These are phyloP conservation scores for Colletotrichum magnum DNA, from an alignment of 2,329 filamentous ascomycete genomes.

Conservation along the genomic window DNA sequence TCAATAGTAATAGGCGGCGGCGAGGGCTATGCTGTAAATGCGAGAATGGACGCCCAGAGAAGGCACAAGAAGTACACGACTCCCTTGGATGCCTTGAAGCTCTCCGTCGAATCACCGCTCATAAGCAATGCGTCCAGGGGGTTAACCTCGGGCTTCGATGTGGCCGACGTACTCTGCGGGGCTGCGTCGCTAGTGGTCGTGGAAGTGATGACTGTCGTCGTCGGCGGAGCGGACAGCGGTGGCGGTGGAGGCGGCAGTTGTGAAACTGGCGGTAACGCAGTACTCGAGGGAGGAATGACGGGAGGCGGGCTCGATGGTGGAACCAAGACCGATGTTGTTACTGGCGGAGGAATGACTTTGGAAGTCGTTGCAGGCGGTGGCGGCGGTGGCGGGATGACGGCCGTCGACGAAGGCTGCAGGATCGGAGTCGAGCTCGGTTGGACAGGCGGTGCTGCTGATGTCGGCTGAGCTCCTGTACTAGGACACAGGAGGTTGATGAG, in stretches of 20 bases:
- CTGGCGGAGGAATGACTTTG: conserved; percentile 3
- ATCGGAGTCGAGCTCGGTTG: conserved; percentile 14
- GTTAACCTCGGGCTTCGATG: conserved; percentile 22
- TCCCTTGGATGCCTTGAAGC: neutral
- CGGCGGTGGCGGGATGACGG: conserved; percentile 2
- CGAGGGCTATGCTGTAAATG: neutral
- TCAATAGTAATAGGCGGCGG: no score
- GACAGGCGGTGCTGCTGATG: conserved; percentile 12
- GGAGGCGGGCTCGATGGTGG: conserved; percentile 17
- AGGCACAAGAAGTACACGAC: neutral
- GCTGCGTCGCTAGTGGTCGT: neutral
- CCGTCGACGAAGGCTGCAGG: conserved; percentile 12
- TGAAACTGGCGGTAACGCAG: neutral
- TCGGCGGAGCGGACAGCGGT: conserved; percentile 8
- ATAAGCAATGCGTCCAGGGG: conserved; percentile 34
- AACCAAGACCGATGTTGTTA: neutral
- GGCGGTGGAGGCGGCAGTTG: neutral
- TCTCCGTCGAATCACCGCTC: neutral
- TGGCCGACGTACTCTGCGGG: conserved; percentile 13
- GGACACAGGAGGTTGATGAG: conserved; percentile 55
- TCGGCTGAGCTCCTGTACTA: conserved; percentile 3
- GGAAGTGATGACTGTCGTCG: neutral
- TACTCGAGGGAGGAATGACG: conserved; percentile 10
- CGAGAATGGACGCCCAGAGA: neutral
- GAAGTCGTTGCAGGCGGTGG: neutral